Evolutionary conservation across 140 eudicot species (phyloP).

Genomic region (Erigeron philadelphicus): DNA sequence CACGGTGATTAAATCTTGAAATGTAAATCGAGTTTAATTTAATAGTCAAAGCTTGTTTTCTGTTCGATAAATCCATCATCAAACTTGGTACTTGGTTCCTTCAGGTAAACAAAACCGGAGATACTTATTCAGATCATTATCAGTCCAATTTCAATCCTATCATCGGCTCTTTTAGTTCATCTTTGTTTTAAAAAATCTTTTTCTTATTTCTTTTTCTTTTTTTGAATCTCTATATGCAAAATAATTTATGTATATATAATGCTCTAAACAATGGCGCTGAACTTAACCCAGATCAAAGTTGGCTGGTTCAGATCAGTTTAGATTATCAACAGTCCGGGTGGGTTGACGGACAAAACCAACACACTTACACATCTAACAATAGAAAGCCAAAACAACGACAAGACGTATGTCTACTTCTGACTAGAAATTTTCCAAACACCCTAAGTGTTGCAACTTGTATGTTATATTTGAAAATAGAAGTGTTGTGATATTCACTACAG

Average conservation of each 20-base stretch:
- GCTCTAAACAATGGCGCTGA: not conserved
- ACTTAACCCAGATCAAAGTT: conserved; percentile 1
- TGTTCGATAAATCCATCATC: not conserved
- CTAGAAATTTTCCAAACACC: not conserved
- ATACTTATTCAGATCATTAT: not conserved
- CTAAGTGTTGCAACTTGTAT: too few relatives aligned
- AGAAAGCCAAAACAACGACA: not conserved
- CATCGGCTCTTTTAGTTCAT: not conserved
- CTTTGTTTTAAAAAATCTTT: not conserved
- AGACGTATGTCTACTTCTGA: not conserved
- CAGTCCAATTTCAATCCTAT: not conserved
- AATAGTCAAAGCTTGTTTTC: not conserved
- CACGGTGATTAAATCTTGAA: not conserved
- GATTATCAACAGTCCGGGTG: not conserved
- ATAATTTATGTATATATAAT: not conserved
- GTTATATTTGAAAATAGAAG: too few relatives aligned
- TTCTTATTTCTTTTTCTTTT: not conserved
- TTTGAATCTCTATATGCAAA: conserved; percentile 3
- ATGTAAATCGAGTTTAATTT: not conserved
- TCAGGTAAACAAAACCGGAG: not conserved
- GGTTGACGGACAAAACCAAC: not conserved
- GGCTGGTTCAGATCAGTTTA: not conserved
- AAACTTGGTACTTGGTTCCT: not conserved
- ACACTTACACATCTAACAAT: not conserved
- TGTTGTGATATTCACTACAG: too few relatives aligned